Conservation (phyloP, 257 asterid species). For the Penstemon newberryi region DNA sequence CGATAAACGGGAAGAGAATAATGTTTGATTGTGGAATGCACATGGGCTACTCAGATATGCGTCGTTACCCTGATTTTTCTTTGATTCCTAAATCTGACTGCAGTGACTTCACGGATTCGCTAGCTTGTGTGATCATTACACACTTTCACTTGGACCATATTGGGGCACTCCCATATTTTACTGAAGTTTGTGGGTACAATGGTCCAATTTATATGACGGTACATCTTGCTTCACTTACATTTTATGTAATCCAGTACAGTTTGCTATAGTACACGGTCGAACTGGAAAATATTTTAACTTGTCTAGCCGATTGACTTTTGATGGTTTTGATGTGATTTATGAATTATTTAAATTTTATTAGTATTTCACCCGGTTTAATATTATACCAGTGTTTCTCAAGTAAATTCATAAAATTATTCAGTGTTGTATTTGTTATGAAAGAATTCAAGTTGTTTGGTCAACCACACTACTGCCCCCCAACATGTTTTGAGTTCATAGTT, state of each 20-base stretch:
- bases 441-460: background rate
- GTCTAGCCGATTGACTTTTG: background rate
- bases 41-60: conserved; percentile 74
- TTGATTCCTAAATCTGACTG: conserved; percentile 50
- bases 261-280: no score
- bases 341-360: background rate
- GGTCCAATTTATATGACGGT: conserved; percentile 99
- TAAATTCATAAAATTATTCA: background rate
- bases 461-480: background rate
- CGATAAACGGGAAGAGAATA: conserved; percentile 73
- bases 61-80: conserved; percentile 76
- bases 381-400: no score
- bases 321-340: background rate
- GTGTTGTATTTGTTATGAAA: background rate
- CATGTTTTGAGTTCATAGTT: background rate
- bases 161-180: conserved; percentile 94
- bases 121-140: conserved; percentile 75
- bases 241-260: no score
- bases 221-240: conserved; percentile 20
- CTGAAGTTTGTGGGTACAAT: conserved; percentile 87
- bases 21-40: conserved; percentile 99
- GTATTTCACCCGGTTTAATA: background rate
- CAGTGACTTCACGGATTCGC: conserved; percentile 54
- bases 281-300: background rate
- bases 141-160: conserved; percentile 97